Percentiles rank a stretch among this genome's conserved stretches.
These are phyloP conservation scores for Torulaspora delbrueckii DNA, from an alignment of 805 yeast species.

Conservation along the genomic window DNA sequence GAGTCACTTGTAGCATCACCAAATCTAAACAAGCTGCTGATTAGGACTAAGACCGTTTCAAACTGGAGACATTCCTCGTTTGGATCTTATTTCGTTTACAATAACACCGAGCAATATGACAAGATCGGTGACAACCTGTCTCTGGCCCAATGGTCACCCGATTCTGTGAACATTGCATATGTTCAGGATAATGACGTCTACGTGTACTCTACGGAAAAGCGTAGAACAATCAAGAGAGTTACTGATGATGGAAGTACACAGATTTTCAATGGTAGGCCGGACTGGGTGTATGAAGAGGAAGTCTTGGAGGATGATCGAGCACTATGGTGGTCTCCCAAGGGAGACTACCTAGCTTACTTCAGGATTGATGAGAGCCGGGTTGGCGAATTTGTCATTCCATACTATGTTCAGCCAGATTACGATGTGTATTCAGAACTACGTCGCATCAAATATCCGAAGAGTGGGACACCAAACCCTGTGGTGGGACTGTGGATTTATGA, in stretches of 20 bases:
- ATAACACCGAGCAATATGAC: slow-evolving; percentile 25
- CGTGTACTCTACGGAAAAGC: slow-evolving; percentile 39
- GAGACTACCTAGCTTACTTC: slow-evolving; percentile 58
- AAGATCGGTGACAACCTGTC: slow-evolving; percentile 37
- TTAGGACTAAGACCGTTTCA: slow-evolving; percentile 56
- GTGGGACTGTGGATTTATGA: slow-evolving; percentile 52
- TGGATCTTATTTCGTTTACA: slow-evolving; percentile 42
- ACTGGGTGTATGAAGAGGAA: slow-evolving; percentile 94
- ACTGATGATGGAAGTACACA: slow-evolving; percentile 67
- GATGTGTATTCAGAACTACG: slow-evolving; percentile 57
- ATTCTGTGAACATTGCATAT: slow-evolving; percentile 58
- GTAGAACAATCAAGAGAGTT: slow-evolving; percentile 40
- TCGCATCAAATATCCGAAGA: slow-evolving; percentile 73
- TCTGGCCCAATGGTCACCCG: slow-evolving; percentile 69
- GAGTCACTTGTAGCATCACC: slow-evolving; percentile 62
- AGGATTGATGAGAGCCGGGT: slow-evolving; percentile 71
- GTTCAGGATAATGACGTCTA: slow-evolving; percentile 69
- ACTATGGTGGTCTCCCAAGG: slow-evolving; percentile 83
- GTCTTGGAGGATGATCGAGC: slow-evolving; percentile 66
- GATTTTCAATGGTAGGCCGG: slow-evolving; percentile 83
- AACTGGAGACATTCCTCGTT: slow-evolving; percentile 53
- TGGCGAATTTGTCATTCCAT: slow-evolving; percentile 68
- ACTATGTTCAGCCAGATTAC: slow-evolving; percentile 55
- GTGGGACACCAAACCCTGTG: slow-evolving; percentile 71
- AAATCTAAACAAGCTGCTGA: slow-evolving; percentile 51